phyloP scores from a whole-genome alignment of 768 basidiomycete species.

The Trametes punicea region DNA sequence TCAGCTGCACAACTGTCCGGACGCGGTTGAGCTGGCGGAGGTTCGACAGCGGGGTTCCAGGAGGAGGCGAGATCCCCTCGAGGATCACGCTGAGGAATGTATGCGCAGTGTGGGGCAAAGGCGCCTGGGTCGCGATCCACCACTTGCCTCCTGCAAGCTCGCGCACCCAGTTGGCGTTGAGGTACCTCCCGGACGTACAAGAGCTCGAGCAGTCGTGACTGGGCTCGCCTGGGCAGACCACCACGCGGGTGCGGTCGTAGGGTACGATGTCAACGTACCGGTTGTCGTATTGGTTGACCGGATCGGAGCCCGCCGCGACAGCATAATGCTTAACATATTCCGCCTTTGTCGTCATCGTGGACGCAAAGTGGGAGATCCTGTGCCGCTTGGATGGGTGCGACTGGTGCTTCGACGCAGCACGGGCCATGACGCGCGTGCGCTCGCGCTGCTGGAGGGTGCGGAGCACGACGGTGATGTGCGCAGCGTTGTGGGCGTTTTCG shows the following conservation, averaged over 20 bases:
- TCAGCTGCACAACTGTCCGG: conserved; percentile 80
- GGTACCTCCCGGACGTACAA: conserved; percentile 45
- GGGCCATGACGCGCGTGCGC: conserved; percentile 31
- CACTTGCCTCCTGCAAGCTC: conserved; percentile 68
- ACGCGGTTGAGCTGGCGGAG: conserved; percentile 40
- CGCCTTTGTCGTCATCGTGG: conserved; percentile 19
- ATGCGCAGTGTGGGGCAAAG: conserved; percentile 65
- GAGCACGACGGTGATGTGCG: conserved; percentile 33
- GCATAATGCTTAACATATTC: conserved; percentile 50
- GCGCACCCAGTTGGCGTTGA: conserved; percentile 86
- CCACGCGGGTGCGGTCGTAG: conserved; percentile 78
- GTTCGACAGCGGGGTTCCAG: conserved; percentile 17
- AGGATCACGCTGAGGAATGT: conserved; percentile 72
- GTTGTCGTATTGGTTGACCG: conserved; percentile 48
- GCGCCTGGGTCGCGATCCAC: conserved; percentile 89
- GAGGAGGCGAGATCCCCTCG: conserved; percentile 40
- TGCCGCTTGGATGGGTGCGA: conserved; percentile 23
- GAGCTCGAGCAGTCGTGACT: conserved; percentile 11
- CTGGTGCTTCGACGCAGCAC: conserved; percentile 26
- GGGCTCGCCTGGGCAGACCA: conserved; percentile 34
- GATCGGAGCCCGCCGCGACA: conserved; percentile 44
- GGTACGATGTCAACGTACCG: conserved; percentile 74
- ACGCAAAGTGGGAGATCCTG: conserved; percentile 20
- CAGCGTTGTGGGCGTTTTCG: conserved; percentile 22
- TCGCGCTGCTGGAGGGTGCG: conserved; percentile 38